Conservation (phyloP, 2,329 filamentous ascomycete genomes). For the Aspergillus alliaceus region DNA sequence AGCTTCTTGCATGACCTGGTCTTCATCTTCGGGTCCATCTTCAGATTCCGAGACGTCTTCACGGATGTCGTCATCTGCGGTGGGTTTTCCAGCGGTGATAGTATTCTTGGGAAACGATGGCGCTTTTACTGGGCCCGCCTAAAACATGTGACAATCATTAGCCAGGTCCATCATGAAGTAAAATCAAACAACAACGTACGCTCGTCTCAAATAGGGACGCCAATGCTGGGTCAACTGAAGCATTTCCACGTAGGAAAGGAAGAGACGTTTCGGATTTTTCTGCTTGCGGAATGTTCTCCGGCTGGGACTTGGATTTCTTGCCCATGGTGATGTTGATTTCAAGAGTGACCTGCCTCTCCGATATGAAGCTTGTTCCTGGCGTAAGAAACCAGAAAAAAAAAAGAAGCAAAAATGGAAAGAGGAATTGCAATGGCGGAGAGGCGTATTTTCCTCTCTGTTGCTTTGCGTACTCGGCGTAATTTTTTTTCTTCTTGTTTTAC, state of each 20-base stretch:
- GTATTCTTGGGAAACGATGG: slow-evolving; percentile 21
- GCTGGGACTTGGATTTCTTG: slow-evolving; percentile 35
- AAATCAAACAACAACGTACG: slow-evolving; percentile 52
- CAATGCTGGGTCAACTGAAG: slow-evolving; percentile 67
- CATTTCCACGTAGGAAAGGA: slow-evolving; percentile 57
- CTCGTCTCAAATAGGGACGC: slow-evolving; percentile 71
- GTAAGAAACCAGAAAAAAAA: not conserved
- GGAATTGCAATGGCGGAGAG: not conserved
- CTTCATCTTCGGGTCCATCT: slow-evolving; percentile 29
- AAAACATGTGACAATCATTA: slow-evolving; percentile 3
- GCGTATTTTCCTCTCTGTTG: not conserved
- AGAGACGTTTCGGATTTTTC: slow-evolving; percentile 21
- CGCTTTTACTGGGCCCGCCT: slow-evolving; percentile 44
- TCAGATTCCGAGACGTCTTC: slow-evolving; percentile 29
- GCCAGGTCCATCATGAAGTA: not conserved
- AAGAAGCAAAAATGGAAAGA: not conserved
- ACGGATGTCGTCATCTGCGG: slow-evolving; percentile 18
- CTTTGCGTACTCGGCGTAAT: not conserved
- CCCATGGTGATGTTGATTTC: slow-evolving; percentile 27
- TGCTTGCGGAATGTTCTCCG: slow-evolving; percentile 13
- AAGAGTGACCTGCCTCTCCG: not conserved
- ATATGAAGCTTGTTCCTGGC: not conserved
- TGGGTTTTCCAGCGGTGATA: slow-evolving; percentile 13
- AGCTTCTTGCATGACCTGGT: slow-evolving; percentile 45
- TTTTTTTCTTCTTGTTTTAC: slow-evolving; percentile 2